Base-by-base conservation (phyloP, 345 rosid genomes). In the Linum usitatissimum region DNA sequence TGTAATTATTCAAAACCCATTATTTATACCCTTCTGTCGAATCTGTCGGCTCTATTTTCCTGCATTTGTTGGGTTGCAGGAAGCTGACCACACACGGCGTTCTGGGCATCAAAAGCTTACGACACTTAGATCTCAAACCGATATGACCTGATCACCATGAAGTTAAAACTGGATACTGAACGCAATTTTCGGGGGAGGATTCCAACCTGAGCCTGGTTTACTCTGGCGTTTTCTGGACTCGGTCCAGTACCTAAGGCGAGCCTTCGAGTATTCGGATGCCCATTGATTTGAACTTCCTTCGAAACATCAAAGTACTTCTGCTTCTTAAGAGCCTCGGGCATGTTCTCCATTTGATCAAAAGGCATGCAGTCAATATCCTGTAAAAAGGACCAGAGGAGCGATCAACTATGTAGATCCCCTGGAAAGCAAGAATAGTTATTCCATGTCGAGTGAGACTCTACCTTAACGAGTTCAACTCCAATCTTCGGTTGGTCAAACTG, bases 361-460 rank as follows among this genome's bases (percentile, higher is more conserved):
- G 99, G 99, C 99, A 94, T 94, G 80, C 96, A 90, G 72, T 94
- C 96, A 73, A 88, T 73, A 79, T 94, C 99, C 99, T 90, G 84
- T 69, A 75, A 66, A 34, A 28, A 70, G 39, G 66, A 62, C 13
- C 14, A 3, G 3, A 45, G 10, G 15, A 45, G 1, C 28, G 17
- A 45, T 45, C 51, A 45, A 45, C 51, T 45, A 45, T 1, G 10
- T 10, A 45, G 1, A 45, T 45, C 17, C 17, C 51, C 8, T 49
- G 14, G 65, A 53, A 49, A 57, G 64, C 18, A 23, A 60, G 55
- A 60, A 18, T 30, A 4, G 13, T 51, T 19, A 15, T 45, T 36
- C 30, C 31, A 10, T 15, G 17, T 15, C 10, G 51, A 45, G 13
- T 9, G 51, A 55, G 59, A 48, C n/a, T 23, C 28, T 68, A 73